Conservation (phyloP, 2,329 filamentous ascomycete species). For the Aspergillus awamori region DNA sequence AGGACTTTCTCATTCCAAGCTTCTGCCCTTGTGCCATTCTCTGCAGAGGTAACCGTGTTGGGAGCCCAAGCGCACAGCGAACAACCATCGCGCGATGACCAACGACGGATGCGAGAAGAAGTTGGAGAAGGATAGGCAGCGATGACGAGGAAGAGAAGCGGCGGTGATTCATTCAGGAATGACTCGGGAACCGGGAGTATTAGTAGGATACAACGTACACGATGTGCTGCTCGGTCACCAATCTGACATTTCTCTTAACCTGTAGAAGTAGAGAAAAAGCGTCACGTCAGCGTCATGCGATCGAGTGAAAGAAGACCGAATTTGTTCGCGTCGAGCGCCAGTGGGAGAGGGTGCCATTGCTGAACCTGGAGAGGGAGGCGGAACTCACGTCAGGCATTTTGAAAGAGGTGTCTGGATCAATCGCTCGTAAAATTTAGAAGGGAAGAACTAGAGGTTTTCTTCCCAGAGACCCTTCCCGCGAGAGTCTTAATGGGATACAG, state of each 20-base stretch:
- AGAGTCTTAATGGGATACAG: neutral
- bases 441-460: neutral
- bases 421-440: conserved; percentile 9
- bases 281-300: conserved; percentile 28
- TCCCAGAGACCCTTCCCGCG: neutral
- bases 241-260: conserved; percentile 84
- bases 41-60: neutral
- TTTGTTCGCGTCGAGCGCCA: conserved; percentile 10
- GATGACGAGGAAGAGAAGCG: conserved; percentile 13
- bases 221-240: conserved; percentile 87
- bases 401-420: conserved; percentile 4
- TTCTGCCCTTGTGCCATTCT: neutral
- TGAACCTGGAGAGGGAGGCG: neutral
- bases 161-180: conserved; percentile 6
- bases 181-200: conserved; percentile 12
- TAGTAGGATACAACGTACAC: conserved; percentile 63
- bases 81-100: conserved; percentile 5
- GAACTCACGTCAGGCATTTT: conserved; percentile 42
- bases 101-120: neutral
- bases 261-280: conserved; percentile 35
- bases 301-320: conserved; percentile 3
- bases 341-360: neutral
- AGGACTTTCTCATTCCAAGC: neutral
- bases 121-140: neutral
- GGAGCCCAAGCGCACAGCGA: neutral